Percentiles rank a stretch among this genome's conserved stretches.
phyloP scores from a whole-genome alignment of 495 filamentous ascomycete genomes.

The Penicillium ucsense region DNA sequence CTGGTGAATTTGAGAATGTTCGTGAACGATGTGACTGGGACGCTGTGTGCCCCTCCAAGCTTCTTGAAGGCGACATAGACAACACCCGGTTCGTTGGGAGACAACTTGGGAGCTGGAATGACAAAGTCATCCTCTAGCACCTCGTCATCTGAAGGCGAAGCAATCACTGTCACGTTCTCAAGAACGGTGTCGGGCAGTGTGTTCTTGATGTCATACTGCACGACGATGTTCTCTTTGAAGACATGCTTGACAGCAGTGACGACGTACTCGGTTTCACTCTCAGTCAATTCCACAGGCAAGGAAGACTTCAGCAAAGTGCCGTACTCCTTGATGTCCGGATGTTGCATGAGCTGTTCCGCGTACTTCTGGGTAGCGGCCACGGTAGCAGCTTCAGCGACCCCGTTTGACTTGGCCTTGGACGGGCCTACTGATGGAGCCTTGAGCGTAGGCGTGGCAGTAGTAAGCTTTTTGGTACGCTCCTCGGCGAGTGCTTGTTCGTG shows the following conservation, averaged over 20 bases:
- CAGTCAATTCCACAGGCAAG: conserved; percentile 76
- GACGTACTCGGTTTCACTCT: conserved; percentile 96
- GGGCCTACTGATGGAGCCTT: conserved; percentile 82
- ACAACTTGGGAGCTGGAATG: conserved; percentile 73
- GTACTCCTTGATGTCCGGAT: conserved; percentile 83
- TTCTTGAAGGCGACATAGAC: conserved; percentile 95
- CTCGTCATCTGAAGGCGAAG: conserved; percentile 77
- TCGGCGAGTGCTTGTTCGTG: conserved; percentile 96
- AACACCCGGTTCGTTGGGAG: conserved; percentile 74
- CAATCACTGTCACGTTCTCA: conserved; percentile 80
- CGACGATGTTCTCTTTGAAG: conserved; percentile 90
- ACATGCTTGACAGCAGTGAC: conserved; percentile 91
- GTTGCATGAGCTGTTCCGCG: conserved; percentile 71
- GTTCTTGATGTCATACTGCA: conserved; percentile 98
- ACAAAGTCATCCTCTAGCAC: conserved; percentile 81
- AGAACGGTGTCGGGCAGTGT: conserved; percentile 84
- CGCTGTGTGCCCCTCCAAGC: conserved; percentile 52
- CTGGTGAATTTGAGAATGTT: conserved; percentile 94
- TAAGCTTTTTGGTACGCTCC: conserved; percentile 92
- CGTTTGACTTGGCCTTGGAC: conserved; percentile 57
- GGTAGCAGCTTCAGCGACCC: conserved; percentile 65
- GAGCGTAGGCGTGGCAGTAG: conserved; percentile 82
- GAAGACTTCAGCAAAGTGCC: conserved; percentile 87
- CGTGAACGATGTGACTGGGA: conserved; percentile 71
- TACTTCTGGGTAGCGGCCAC: conserved; percentile 78